Evolutionary conservation across 495 filamentous ascomycete genomes (phyloP), one percentile per base, ranked within the genome.

Genomic region (Penicillium dipodomyicola): DNA sequence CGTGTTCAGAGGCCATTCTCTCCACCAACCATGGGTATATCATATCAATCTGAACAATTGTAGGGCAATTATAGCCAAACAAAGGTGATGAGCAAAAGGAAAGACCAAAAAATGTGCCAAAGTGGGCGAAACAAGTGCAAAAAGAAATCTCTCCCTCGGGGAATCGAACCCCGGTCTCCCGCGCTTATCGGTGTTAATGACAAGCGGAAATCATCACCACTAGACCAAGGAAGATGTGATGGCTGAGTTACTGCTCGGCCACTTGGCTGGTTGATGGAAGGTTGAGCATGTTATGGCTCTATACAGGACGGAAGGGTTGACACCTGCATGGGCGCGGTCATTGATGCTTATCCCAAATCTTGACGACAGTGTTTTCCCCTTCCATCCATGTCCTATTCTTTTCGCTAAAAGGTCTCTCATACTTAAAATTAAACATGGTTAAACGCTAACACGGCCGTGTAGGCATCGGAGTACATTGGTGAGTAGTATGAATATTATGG

Each of bases 121-220:
- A 3, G n/a, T 35, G 1, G 2, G 3, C 2, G 3, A 12, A 25
- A 9, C n/a, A 33, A 44, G 10, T 17, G 20, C 48, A 56, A 67
- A 69, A 71, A 71, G 51, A 53, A 62, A 67, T 71, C 71, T 74
- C 70, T 73, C 70, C 66, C 64, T 70, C 76, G 71, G 76, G 76
- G 76, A 79, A 79, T 79, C 76, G 76, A 78, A 79, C 75, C 74
- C 74, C 71, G 76, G 75, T 77, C 75, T 79, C 75, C 73, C 75
- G 75, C 76, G 69, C 67, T 70, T 71, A 63, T 68, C 68, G 46
- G 60, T 67, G 5, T 65, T 65, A 66, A 66, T 79, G 76, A 79
- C 76, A 79, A 77, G 76, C 76, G 76, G 76, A 79, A 79, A 79
- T 79, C 76, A 79, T 79, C 66, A 78, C 76, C 76, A 77, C 75